Conservation (phyloP, 768 basidiomycete species). For the Scleroderma bovista region DNA sequence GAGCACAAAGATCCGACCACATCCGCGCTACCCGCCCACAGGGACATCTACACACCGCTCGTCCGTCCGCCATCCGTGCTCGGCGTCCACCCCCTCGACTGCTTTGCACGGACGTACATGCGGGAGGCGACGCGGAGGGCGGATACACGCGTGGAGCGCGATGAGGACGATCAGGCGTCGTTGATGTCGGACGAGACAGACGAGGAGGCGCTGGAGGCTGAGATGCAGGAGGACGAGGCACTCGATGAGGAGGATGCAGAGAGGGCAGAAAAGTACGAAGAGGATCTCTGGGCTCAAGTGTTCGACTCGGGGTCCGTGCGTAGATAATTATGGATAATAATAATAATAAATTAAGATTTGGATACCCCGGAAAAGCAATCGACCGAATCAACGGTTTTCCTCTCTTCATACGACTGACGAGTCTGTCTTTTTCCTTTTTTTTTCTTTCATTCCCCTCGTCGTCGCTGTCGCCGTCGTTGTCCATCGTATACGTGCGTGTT, state of each 20-base stretch:
- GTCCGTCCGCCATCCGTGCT: slow-evolving; percentile 25
- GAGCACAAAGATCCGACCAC: slow-evolving; percentile 1
- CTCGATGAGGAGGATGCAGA: slow-evolving; percentile 35
- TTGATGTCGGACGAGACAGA: slow-evolving; percentile 32
- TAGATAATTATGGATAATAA: slow-evolving; percentile 7
- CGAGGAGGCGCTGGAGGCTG: slow-evolving; percentile 31
- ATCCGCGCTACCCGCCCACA: slow-evolving; percentile 17
- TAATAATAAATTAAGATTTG: slow-evolving; percentile 4
- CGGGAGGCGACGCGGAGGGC: slow-evolving; percentile 11
- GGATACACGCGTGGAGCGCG: slow-evolving; percentile 15
- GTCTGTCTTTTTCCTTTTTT: slow-evolving; percentile 6
- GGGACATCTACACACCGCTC: slow-evolving; percentile 33
- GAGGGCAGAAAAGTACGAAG: slow-evolving; percentile 33
- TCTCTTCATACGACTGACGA: slow-evolving; percentile 16
- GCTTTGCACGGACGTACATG: slow-evolving; percentile 20
- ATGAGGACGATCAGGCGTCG: slow-evolving; percentile 14
- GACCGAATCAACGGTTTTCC: neutral
- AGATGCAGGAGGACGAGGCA: slow-evolving; percentile 39
- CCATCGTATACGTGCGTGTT: slow-evolving; percentile 20
- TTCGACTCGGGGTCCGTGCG: slow-evolving; percentile 28
- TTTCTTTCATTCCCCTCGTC: neutral
- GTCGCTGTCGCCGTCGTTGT: slow-evolving; percentile 7
- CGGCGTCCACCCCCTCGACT: slow-evolving; percentile 6
- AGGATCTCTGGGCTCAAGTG: slow-evolving; percentile 32
- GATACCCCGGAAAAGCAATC: too few species aligned